Conservation (phyloP, 164 flowering plant genomes). For the Liquidambar formosana region DNA sequence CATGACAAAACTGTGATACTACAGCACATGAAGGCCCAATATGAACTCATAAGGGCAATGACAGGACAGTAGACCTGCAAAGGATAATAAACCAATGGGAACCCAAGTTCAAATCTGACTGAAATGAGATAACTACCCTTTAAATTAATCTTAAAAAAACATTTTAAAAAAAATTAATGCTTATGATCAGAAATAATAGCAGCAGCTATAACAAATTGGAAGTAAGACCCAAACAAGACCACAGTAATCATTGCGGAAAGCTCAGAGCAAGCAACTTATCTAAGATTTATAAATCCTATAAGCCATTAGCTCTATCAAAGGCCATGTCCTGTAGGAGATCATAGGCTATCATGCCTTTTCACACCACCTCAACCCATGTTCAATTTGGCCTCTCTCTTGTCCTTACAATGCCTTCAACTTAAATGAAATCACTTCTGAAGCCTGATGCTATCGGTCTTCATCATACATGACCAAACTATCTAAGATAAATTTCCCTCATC, state of each 20-base stretch:
- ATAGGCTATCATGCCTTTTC: too few species aligned
- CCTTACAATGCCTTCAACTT: too few species aligned
- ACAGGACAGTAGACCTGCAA: conserved; percentile 26
- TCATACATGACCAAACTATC: too few species aligned
- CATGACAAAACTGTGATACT: conserved; percentile 35
- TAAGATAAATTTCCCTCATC: too few species aligned
- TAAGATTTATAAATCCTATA: too few species aligned
- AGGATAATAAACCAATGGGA: background rate
- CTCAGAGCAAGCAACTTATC: background rate
- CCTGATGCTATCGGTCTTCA: too few species aligned
- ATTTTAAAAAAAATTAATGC: background rate
- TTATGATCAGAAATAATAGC: background rate
- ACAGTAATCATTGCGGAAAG: background rate
- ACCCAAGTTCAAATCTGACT: background rate
- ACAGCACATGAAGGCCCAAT: conserved; percentile 30
- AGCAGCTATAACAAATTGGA: background rate
- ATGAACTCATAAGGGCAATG: conserved; percentile 4
- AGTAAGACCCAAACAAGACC: background rate
- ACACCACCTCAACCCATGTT: too few species aligned
- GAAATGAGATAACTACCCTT: background rate
- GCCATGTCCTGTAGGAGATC: too few species aligned
- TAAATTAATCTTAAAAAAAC: background rate
- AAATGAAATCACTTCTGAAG: too few species aligned
- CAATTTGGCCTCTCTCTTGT: too few species aligned
- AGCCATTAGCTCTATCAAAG: too few species aligned